Percentiles rank a stretch among this genome's conserved stretches.
These are phyloP conservation scores for Agrostemma githago DNA, from an alignment of 148 eudicot species.

Conservation along the genomic window DNA sequence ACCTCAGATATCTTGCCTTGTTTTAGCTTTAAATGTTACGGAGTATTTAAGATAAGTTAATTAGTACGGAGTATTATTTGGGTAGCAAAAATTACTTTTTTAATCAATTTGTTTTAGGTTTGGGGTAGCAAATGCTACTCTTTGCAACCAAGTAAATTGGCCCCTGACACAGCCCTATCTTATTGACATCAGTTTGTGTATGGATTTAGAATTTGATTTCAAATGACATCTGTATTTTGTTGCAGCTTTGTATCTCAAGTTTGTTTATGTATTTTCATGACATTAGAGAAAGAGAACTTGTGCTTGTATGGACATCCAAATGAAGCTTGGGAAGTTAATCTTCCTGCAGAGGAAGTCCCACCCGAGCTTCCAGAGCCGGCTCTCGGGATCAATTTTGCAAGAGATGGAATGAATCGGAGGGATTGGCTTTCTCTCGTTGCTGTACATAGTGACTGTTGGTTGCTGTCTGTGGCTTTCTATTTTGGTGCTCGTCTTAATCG, in stretches of 20 bases:
- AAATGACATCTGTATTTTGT: background rate
- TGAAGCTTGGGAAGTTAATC: constrained; percentile 70
- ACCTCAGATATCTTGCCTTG: no score
- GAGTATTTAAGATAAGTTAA: no score
- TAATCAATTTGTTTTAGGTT: no score
- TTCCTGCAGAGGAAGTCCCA: constrained; percentile 80
- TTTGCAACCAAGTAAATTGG: no score
- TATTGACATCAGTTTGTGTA: background rate
- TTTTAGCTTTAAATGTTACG: no score
- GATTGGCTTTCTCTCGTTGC: constrained; percentile 82
- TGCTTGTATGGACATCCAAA: constrained; percentile 70
- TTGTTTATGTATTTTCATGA: background rate
- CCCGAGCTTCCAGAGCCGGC: constrained; percentile 94
- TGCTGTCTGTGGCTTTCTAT: constrained; percentile 64
- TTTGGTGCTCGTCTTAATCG: constrained; percentile 16
- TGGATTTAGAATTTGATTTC: background rate
- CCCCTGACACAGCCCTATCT: no score
- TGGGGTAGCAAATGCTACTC: no score
- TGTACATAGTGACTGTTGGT: constrained; percentile 77
- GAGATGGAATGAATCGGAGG: constrained; percentile 62
- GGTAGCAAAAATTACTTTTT: no score
- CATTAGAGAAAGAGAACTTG: constrained; percentile 68
- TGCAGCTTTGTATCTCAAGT: constrained; percentile 3
- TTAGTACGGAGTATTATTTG: no score
- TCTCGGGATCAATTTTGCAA: constrained; percentile 77